Conservation (phyloP, 2,329 filamentous ascomycete species). For the Fusarium longipes region DNA sequence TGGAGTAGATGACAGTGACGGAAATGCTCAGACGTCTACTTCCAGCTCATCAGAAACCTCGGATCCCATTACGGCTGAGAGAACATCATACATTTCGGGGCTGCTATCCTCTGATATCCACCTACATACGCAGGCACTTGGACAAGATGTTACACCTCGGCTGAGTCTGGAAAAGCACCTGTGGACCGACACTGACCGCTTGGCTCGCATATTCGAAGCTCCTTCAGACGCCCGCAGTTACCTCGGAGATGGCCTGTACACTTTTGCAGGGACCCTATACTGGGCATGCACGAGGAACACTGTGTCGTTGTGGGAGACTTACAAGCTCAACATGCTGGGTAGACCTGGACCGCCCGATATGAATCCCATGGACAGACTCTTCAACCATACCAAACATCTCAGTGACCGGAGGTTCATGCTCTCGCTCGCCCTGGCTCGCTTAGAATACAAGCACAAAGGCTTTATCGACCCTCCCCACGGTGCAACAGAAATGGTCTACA, state of each 20-base stretch:
- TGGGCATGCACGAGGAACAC: constrained; percentile 42
- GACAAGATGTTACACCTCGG: neutral
- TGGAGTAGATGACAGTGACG: constrained; percentile 3
- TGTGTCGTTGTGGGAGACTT: constrained; percentile 39
- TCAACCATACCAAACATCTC: constrained; percentile 40
- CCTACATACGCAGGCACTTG: neutral
- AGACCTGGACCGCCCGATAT: neutral
- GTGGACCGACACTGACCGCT: constrained; percentile 40
- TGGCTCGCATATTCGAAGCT: constrained; percentile 41
- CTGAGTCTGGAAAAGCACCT: constrained; percentile 21
- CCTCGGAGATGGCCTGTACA: constrained; percentile 40
- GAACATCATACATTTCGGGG: neutral
- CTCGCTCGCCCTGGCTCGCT: constrained; percentile 31
- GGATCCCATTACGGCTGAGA: neutral
- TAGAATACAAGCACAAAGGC: constrained; percentile 41
- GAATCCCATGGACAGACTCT: constrained; percentile 37
- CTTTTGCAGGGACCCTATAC: constrained; percentile 41
- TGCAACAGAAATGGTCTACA: constrained; percentile 2
- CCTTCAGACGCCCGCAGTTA: constrained; percentile 37
- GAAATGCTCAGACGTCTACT: neutral
- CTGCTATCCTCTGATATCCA: constrained; percentile 4
- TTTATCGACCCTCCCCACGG: constrained; percentile 25
- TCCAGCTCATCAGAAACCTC: constrained; percentile 3
- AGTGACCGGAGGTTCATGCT: constrained; percentile 37
- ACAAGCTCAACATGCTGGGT: constrained; percentile 23